Conservation (phyloP, 495 filamentous ascomycete genomes). For the Glarea lozoyensis region DNA sequence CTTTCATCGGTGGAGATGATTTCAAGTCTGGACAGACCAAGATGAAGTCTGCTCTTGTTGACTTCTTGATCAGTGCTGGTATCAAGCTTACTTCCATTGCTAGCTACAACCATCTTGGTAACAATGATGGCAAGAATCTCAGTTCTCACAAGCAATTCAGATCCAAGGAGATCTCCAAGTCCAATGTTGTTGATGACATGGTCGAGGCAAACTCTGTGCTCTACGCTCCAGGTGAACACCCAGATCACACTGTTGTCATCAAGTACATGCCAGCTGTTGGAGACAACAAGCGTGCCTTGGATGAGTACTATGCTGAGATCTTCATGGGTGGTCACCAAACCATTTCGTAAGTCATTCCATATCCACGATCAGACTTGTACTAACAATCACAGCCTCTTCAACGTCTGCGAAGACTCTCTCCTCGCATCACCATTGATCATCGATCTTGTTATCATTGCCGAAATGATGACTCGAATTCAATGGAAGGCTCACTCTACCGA, state of each 20-base stretch:
- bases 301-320: constrained; percentile 99
- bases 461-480: constrained; percentile 97
- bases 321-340: constrained; percentile 99
- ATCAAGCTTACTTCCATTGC: constrained; percentile 99
- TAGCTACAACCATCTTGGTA: constrained; percentile 98
- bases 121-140: constrained; percentile 98
- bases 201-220: constrained; percentile 88
- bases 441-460: constrained; percentile 81
- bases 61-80: constrained; percentile 97
- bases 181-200: constrained; percentile 98
- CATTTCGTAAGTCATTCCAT: constrained; percentile 51
- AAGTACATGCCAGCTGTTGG: constrained; percentile 99
- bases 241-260: constrained; percentile 85
- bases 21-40: constrained; percentile 99
- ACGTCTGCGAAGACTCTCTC: constrained; percentile 97
- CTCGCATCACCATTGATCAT: constrained; percentile 97
- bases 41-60: constrained; percentile 98
- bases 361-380: constrained; percentile 1
- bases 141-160: constrained; percentile 97
- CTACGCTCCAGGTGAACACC: constrained; percentile 81
- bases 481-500: constrained; percentile 61
- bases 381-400: constrained; percentile 62
- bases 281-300: constrained; percentile 96
- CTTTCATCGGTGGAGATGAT: constrained; percentile 97
- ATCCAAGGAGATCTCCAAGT: constrained; percentile 99